These are phyloP conservation scores for Mortierella claussenii DNA, from an alignment of 192 early-diverging fungal species.

Conservation along the genomic window DNA sequence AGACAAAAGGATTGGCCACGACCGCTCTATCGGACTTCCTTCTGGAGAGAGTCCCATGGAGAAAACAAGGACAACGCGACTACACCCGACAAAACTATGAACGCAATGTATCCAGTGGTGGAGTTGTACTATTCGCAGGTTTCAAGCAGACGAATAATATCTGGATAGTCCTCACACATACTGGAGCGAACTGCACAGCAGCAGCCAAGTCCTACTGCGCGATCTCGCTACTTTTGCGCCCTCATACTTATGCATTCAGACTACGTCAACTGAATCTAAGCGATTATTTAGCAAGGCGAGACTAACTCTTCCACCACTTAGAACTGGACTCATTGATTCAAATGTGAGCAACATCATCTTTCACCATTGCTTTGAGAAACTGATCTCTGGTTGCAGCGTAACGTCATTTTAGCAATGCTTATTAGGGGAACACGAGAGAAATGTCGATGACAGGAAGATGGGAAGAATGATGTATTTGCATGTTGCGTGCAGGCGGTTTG, in stretches of 20 bases:
- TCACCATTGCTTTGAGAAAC: neutral
- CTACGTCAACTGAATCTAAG: conserved; percentile 14
- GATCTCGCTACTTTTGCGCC: neutral
- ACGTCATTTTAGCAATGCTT: too few species aligned
- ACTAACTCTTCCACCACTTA: neutral
- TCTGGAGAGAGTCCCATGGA: neutral
- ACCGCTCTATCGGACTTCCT: conserved; percentile 2
- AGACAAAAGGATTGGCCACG: conserved; percentile 4
- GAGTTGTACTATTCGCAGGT: neutral
- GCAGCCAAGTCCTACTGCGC: neutral
- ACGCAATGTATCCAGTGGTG: conserved; percentile 1
- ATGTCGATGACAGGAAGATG: too few species aligned
- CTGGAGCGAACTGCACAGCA: neutral
- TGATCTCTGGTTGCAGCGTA: too few species aligned
- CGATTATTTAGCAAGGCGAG: conserved; percentile 12
- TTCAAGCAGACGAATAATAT: neutral
- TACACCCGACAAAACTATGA: neutral
- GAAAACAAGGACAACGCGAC: neutral
- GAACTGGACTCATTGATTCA: neutral
- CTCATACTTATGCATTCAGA: conserved; percentile 16
- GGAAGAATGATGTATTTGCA: too few species aligned
- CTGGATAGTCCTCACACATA: neutral
- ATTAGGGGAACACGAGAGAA: too few species aligned
- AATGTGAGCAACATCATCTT: conserved; percentile 12
- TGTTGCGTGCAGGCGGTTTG: too few species aligned